These are phyloP conservation scores for Cyclotella choctawhatcheeana DNA, from an alignment of 108 stramenopile genomes.

Conservation along the genomic window DNA sequence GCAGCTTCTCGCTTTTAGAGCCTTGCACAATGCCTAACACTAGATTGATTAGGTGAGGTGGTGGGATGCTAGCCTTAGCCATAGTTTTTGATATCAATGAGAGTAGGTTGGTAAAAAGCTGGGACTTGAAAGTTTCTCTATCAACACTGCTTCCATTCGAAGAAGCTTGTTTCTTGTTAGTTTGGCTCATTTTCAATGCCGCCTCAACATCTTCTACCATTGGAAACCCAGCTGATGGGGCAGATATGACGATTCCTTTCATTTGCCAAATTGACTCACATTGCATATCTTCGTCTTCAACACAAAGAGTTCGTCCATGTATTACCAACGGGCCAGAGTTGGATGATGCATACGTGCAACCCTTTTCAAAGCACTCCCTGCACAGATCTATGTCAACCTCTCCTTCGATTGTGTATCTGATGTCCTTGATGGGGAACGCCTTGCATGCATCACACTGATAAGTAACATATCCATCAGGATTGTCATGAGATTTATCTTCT, in stretches of 20 bases:
- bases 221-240: conserved; percentile 54
- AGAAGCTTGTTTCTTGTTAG: conserved; percentile 7
- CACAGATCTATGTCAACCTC: conserved; percentile 70
- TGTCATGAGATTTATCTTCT: conserved; percentile 7
- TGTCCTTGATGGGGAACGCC: conserved; percentile 64
- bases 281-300: conserved; percentile 52
- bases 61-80: conserved; percentile 15
- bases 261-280: conserved; percentile 74
- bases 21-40: conserved; percentile 35
- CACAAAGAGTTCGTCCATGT: conserved; percentile 55
- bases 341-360: conserved; percentile 51
- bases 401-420: conserved; percentile 66
- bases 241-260: conserved; percentile 58
- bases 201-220: conserved; percentile 31
- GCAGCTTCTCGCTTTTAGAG: conserved; percentile 37
- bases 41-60: conserved; percentile 32
- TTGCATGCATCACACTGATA: conserved; percentile 83
- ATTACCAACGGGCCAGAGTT: conserved; percentile 59
- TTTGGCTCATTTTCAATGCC: conserved; percentile 32
- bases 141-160: conserved; percentile 26
- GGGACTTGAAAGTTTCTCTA: conserved; percentile 32
- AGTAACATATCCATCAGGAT: conserved; percentile 14
- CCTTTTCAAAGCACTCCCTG: conserved; percentile 55
- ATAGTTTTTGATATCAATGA: conserved; percentile 2
- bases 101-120: conserved; percentile 36